phyloP scores from a whole-genome alignment of 2,329 filamentous ascomycete species.

The Alternaria viburni region DNA sequence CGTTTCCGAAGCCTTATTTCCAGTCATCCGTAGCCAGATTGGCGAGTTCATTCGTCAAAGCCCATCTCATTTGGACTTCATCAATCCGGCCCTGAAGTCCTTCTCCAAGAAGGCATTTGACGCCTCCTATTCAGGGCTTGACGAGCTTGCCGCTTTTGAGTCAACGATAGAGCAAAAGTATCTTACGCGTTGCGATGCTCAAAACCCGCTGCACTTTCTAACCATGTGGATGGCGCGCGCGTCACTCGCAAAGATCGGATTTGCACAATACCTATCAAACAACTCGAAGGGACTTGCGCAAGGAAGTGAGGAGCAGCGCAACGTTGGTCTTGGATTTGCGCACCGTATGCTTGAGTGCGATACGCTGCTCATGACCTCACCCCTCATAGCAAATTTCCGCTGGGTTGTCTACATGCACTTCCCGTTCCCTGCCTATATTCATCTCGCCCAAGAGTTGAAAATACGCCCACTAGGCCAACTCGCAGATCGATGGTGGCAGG shows the following conservation, averaged over 20 bases:
- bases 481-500: conserved; percentile 51
- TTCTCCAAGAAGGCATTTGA: conserved; percentile 39
- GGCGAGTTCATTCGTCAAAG: conserved; percentile 50
- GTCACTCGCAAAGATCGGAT: conserved; percentile 56
- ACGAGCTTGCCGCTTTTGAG: conserved; percentile 46
- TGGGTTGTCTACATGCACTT: conserved; percentile 57
- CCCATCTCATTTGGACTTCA: conserved; percentile 56
- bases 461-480: conserved; percentile 44
- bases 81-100: conserved; percentile 51
- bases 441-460: conserved; percentile 53
- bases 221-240: conserved; percentile 55
- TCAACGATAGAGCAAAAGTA: conserved; percentile 50
- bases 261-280: conserved; percentile 56
- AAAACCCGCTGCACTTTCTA: conserved; percentile 50
- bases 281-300: conserved; percentile 34
- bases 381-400: conserved; percentile 49
- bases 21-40: conserved; percentile 57
- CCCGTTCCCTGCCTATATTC: conserved; percentile 58
- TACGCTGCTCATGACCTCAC: conserved; percentile 53
- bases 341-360: conserved; percentile 55
- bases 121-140: conserved; percentile 18
- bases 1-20: conserved; percentile 60
- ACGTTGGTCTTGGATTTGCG: conserved; percentile 40
- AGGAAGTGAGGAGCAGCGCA: conserved; percentile 29
- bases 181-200: conserved; percentile 38